Evolutionary conservation across 2,329 filamentous ascomycete genomes (phyloP), one percentile per base, ranked within the genome.

Genomic region (Aspergillaceae sp.): DNA sequence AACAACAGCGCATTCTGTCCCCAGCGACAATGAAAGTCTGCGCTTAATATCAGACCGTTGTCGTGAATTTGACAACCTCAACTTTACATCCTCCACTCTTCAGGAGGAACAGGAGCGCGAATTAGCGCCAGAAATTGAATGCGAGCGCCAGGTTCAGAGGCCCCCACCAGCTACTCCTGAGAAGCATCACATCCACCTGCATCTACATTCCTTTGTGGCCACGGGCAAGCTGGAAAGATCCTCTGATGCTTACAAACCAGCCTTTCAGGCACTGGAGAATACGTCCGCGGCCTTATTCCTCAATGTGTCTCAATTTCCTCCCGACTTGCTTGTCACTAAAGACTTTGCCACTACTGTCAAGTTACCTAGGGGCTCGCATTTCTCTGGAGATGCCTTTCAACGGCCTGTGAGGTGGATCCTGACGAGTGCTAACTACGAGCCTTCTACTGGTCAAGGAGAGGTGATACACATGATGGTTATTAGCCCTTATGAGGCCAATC

Each of bases 21-120:
- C 7, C 19, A 19, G 19, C 19, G 19, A 38, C 58, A 0, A 52
- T 83, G 26, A 74, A 77, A 52, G 45, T 79, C 1, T 83, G 80
- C 47, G 52, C 72, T 2, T 68, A 77, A 1, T 65, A 73, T 1
- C 56, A 60, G 1, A 70, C 62, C 41, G 59, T 71, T 41, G 61
- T 47, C 3, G 62, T 61, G 52, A 51, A 55, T 61, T 81, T 1
- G 72, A 79, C 33, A 35, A 60, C 1, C 61, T 82, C 0, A 48
- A 63, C 2, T 66, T 79, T 26, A 4, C 36, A 38, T 38, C 36
- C 36, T 26, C 36, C 36, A 6, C 4, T 7, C 36, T 38, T 28
- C 36, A 28, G 8, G 53, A 86, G 54, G 84, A 87, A 47, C 81
- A 87, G 51, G 83, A 87, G 56, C 72, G 83, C 0, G 84, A 87